A percentile compares a stretch with the other conserved stretches of the same genome.
These are phyloP conservation scores for Carex scoparia DNA, from an alignment of 176 grass and related monocot species.

Conservation along the genomic window DNA sequence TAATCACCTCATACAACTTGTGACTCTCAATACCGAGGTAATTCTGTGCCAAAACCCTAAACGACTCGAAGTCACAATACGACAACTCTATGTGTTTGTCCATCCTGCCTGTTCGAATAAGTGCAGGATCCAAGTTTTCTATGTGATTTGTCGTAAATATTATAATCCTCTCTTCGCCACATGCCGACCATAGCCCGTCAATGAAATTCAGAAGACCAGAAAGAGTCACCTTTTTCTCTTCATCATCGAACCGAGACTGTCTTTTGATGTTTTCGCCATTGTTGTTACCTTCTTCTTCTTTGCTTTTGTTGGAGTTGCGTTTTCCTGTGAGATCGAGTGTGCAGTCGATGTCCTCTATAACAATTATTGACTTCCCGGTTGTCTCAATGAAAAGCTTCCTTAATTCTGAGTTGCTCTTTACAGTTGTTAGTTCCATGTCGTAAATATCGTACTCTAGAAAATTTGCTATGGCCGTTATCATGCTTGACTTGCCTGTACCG, in stretches of 20 bases:
- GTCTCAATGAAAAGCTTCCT: conserved; percentile 15
- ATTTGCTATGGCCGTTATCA: conserved; percentile 34
- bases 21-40: conserved; percentile 35
- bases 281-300: background rate
- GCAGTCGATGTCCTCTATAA: conserved; percentile 40
- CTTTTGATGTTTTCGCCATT: too few species aligned
- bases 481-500: conserved; percentile 37
- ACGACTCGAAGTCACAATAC: conserved; percentile 48
- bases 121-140: conserved; percentile 56
- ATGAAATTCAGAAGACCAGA: conserved; percentile 74
- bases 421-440: conserved; percentile 30
- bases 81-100: conserved; percentile 84
- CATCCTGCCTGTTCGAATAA: conserved; percentile 65
- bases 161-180: conserved; percentile 62
- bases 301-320: background rate
- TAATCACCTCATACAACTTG: conserved; percentile 18
- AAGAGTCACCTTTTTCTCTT: conserved; percentile 37
- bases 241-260: background rate
- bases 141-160: conserved; percentile 71
- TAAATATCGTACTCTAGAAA: conserved; percentile 32
- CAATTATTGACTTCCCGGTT: conserved; percentile 29
- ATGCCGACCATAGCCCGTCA: conserved; percentile 65
- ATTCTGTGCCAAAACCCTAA: conserved; percentile 61
- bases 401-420: conserved; percentile 16
- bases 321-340: conserved; percentile 35